Conservation (phyloP, 1,284 basidiomycete genomes). For the Coniferiporia weirii region DNA sequence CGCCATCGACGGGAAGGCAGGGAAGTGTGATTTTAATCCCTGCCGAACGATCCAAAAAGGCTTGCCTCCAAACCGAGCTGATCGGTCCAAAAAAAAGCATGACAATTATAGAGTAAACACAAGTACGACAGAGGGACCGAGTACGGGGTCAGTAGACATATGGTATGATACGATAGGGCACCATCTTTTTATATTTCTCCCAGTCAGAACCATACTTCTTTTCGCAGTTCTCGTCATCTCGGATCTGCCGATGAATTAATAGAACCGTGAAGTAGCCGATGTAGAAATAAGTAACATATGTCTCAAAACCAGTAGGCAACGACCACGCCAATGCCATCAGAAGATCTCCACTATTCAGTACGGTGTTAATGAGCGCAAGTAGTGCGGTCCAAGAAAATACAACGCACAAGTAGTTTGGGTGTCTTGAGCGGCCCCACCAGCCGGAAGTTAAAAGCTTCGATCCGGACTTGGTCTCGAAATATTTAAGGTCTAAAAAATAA, state of each 20-base stretch:
- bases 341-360: slow-evolving; percentile 62
- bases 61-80: neutral
- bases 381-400: neutral
- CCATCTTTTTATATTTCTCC: slow-evolving; percentile 44
- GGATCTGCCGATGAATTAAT: slow-evolving; percentile 83
- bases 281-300: slow-evolving; percentile 97
- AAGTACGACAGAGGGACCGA: neutral
- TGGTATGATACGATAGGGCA: slow-evolving; percentile 49
- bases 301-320: slow-evolving; percentile 87
- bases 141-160: slow-evolving; percentile 35
- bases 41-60: neutral
- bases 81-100: neutral
- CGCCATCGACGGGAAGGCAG: neutral
- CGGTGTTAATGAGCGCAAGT: neutral
- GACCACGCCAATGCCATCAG: slow-evolving; percentile 94
- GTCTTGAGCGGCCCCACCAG: slow-evolving; percentile 95
- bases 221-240: slow-evolving; percentile 91
- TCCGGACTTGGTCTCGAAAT: slow-evolving; percentile 80
- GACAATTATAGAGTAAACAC: neutral
- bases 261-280: slow-evolving; percentile 85
- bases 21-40: no score
- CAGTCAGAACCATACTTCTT: slow-evolving; percentile 75
- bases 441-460: slow-evolving; percentile 91
- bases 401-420: slow-evolving; percentile 87
- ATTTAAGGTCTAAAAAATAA: slow-evolving; percentile 58